Conservation (phyloP, 2,329 filamentous ascomycete genomes). For the Calonectria leucothoes region DNA sequence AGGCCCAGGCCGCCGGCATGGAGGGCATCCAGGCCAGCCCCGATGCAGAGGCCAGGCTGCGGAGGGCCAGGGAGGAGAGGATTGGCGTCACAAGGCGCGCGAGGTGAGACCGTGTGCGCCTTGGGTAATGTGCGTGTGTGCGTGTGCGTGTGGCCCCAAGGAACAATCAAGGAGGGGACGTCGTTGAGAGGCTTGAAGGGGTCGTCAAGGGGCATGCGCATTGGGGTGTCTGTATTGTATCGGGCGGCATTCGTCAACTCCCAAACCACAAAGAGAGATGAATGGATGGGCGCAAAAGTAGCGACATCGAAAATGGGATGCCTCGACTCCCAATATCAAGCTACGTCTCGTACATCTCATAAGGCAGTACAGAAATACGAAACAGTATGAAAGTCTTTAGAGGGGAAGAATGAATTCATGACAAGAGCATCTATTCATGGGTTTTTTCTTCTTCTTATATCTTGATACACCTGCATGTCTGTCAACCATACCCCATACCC, state of each 20-base stretch:
- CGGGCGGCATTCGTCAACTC: neutral
- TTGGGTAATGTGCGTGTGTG: neutral
- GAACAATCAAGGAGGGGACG: neutral
- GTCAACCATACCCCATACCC: neutral
- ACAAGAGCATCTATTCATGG: neutral
- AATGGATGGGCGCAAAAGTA: neutral
- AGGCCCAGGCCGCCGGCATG: constrained; percentile 36
- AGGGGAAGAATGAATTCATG: neutral
- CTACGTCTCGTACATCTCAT: neutral
- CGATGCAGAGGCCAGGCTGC: constrained; percentile 37
- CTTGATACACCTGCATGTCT: neutral
- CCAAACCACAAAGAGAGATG: neutral
- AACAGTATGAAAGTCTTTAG: neutral
- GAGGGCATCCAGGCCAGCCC: constrained; percentile 45
- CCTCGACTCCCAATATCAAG: neutral
- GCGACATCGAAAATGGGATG: neutral
- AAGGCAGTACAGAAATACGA: neutral
- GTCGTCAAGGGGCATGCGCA: neutral
- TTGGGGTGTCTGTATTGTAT: neutral
- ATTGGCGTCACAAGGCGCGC: constrained; percentile 48
- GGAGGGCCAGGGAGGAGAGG: constrained; percentile 51
- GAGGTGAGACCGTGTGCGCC: constrained; percentile 9
- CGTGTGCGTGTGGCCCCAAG: neutral
- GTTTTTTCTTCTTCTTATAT: neutral
- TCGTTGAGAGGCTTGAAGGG: neutral